Base-by-base conservation (phyloP, 805 yeast genomes). In the Tetrapisispora taiwanensis region DNA sequence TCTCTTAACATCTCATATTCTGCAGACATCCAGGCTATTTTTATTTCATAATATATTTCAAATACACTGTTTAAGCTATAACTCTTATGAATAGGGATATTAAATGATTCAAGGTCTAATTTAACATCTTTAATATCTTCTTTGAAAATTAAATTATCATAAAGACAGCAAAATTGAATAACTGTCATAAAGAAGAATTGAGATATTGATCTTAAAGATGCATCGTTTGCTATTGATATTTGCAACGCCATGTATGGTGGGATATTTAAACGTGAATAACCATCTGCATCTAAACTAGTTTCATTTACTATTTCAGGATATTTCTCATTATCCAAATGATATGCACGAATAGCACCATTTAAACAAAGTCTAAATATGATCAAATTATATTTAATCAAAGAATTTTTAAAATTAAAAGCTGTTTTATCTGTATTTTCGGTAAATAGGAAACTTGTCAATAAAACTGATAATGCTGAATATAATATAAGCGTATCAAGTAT, bases 221-320 rank as follows among this genome's bases (percentile, higher is more conserved):
- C 17, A 5, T 44, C 32, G 22, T 42, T 22, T 7, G 44, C 18
- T 18, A 46, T 26, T 0, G 53, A 42, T 2, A 49, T 30, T 15
- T 49, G 43, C 8, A 45, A 35, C n/a, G 42, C 38, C 15, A 55
- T 19, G 35, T 49, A 50, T 12, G 65, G 65, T 0, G 63, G 39
- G 4, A 56, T n/a, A 17, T 24, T 30, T 4, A 38, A 36, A 14
- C 36, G 30, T 15, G 26, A 26, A 18, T 17, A 37, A 10, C 40
- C 40, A 18, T 37, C 32, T 8, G 19, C 3, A 18, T 26, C 32
- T 27, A 28, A 13, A 3, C 17, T 27, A 1, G 24, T 27, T 1
- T 37, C 32, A 17, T 17, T 28, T 6, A 52, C n/a, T 8, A 47
- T 32, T 9, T 52, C 47, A 7, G 61, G 52, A 37, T 46, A 52